Conservation (phyloP, 305 asterid species). For the Stenogyne calaminthoides region DNA sequence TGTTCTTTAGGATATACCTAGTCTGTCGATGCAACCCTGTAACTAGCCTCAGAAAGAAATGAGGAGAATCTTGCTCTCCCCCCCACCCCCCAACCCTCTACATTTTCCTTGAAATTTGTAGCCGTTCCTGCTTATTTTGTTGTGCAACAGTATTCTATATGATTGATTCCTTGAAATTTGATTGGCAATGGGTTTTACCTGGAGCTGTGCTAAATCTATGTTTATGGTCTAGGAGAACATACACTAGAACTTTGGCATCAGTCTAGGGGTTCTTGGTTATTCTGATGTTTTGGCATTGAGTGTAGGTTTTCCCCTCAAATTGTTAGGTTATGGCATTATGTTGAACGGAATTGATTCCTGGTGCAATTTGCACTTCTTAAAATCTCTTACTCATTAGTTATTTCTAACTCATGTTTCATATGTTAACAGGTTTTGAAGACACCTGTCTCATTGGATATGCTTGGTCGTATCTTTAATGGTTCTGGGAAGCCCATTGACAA, state of each 20-base stretch:
- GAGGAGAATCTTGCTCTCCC: background rate
- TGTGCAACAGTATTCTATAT: background rate
- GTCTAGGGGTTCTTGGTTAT: background rate
- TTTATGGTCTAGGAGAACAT: background rate
- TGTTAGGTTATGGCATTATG: background rate
- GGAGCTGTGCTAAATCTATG: conserved; percentile 1
- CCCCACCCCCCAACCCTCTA: background rate
- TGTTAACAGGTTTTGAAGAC: conserved; percentile 80
- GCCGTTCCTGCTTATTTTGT: background rate
- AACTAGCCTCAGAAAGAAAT: background rate
- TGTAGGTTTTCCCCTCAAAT: background rate
- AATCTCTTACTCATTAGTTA: background rate
- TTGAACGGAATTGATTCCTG: background rate
- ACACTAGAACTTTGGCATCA: conserved; percentile 3
- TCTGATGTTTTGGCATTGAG: background rate
- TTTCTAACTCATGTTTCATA: conserved; percentile 6
- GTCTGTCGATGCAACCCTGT: background rate
- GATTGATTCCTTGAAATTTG: conserved; percentile 2
- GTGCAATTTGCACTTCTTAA: background rate
- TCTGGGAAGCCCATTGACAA: conserved; percentile 98
- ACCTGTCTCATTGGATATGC: conserved; percentile 99
- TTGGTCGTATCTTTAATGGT: conserved; percentile 97
- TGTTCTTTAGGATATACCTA: background rate
- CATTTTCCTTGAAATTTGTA: background rate
- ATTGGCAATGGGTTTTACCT: background rate